Evolutionary conservation across 441 rosid species (phyloP).

Genomic region (Pelargonium australe): DNA sequence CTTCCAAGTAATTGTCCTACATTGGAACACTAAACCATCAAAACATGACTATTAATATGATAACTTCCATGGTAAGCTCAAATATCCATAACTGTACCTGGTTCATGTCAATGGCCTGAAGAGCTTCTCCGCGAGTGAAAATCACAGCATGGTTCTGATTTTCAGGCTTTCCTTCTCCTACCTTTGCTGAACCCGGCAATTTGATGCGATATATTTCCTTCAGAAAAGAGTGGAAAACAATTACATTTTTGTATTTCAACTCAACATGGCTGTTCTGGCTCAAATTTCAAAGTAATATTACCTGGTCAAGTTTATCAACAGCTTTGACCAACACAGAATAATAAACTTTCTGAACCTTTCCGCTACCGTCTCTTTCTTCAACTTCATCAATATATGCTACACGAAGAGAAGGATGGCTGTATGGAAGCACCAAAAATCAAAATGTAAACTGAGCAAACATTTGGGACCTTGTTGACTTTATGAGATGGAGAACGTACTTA

Average conservation of each 20-base stretch:
- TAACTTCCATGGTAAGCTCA: no score
- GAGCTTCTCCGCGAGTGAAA: conserved; percentile 27
- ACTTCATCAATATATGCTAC: conserved; percentile 68
- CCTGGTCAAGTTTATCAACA: conserved; percentile 91
- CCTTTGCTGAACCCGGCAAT: conserved; percentile 72
- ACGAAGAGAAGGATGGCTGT: conserved; percentile 45
- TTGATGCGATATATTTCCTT: conserved; percentile 91
- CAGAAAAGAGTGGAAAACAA: no score
- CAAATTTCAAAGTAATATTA: conserved; percentile 22
- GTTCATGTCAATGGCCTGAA: conserved; percentile 92
- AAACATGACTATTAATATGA: no score
- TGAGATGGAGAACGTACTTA: no score
- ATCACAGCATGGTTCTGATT: conserved; percentile 97
- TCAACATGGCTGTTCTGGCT: no score
- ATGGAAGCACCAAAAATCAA: conserved; percentile 9
- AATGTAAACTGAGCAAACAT: no score
- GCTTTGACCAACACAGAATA: conserved; percentile 90
- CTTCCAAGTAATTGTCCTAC: no score
- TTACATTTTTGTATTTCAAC: no score
- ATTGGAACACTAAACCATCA: no score
- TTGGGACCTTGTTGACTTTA: no score
- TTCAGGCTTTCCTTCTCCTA: conserved; percentile 95
- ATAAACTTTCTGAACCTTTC: conserved; percentile 62
- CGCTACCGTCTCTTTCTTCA: conserved; percentile 69
- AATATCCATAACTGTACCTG: conserved; percentile 28